These are phyloP conservation scores for Aurantiochytrium sp. DNA, from an alignment of 108 stramenopile species.

Conservation along the genomic window DNA sequence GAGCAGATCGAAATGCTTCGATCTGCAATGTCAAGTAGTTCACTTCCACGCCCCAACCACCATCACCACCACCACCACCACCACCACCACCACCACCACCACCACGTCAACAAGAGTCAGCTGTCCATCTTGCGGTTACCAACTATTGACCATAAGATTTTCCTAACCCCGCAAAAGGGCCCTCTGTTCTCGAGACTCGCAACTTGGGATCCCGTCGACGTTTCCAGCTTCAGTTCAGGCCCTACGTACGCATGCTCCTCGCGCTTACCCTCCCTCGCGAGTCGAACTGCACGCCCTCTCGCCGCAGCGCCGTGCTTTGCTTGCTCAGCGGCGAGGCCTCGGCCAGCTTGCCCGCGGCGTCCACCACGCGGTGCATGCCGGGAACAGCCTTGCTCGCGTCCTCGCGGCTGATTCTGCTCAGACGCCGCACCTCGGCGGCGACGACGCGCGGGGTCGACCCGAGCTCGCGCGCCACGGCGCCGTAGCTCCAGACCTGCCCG, in stretches of 20 bases:
- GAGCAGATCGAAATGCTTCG: too few relatives aligned
- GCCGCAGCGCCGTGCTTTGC: background rate
- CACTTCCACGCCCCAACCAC: too few relatives aligned
- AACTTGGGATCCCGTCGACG: too few relatives aligned
- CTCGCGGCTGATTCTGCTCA: background rate
- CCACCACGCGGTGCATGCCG: background rate
- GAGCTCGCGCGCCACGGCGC: background rate
- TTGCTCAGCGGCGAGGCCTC: background rate
- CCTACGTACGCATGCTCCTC: background rate
- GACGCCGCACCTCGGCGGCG: background rate
- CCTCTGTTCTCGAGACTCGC: too few relatives aligned
- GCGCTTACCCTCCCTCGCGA: background rate
- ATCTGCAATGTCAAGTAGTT: too few relatives aligned
- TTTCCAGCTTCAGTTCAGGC: too few relatives aligned
- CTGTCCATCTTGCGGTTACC: too few relatives aligned
- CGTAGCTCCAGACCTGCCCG: background rate
- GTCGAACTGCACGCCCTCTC: background rate
- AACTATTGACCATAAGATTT: too few relatives aligned
- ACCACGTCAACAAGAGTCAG: too few relatives aligned
- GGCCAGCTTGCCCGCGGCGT: background rate
- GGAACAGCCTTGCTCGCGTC: background rate
- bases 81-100: too few relatives aligned
- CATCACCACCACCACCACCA: too few relatives aligned
- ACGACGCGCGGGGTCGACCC: background rate
- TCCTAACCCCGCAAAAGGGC: too few relatives aligned